phyloP scores from a whole-genome alignment of 176 grass and related monocot species.

The Carex pumila region DNA sequence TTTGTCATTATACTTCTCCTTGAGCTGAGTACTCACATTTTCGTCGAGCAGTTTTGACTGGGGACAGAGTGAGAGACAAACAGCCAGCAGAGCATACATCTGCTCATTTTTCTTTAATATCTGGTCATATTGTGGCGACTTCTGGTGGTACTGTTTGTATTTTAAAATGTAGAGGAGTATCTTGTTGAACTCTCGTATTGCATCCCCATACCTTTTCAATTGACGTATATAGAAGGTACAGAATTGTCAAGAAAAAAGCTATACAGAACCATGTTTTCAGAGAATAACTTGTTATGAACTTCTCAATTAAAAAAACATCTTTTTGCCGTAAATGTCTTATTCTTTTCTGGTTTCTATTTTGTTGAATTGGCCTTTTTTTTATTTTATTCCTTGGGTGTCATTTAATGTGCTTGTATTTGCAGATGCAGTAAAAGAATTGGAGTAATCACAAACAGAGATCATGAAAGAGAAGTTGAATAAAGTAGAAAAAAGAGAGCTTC shows the following conservation, averaged over 20 bases:
- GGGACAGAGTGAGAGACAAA: slow-evolving; percentile 83
- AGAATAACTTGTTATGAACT: neutral
- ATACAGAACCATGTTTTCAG: neutral
- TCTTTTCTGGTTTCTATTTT: no score
- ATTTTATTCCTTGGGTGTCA: no score
- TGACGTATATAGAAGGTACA: neutral
- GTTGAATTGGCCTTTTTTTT: no score
- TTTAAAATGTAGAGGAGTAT: slow-evolving; percentile 92
- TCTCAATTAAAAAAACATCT: neutral
- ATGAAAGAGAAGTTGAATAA: no score
- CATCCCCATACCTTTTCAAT: slow-evolving; percentile 60
- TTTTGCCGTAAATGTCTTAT: no score
- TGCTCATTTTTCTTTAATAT: slow-evolving; percentile 99
- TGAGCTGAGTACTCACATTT: slow-evolving; percentile 85
- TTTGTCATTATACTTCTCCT: slow-evolving; percentile 97
- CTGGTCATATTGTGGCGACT: slow-evolving; percentile 92
- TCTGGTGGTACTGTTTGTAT: slow-evolving; percentile 95
- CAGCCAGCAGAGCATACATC: slow-evolving; percentile 89
- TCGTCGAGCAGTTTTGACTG: slow-evolving; percentile 85
- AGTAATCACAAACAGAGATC: no score
- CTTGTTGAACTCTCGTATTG: slow-evolving; percentile 92
- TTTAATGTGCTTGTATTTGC: no score
- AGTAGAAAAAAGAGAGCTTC: no score
- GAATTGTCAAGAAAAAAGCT: slow-evolving; percentile 4
- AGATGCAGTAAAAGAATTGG: no score